phyloP scores from a whole-genome alignment of 495 filamentous ascomycete genomes.

The Neurospora cerealis region DNA sequence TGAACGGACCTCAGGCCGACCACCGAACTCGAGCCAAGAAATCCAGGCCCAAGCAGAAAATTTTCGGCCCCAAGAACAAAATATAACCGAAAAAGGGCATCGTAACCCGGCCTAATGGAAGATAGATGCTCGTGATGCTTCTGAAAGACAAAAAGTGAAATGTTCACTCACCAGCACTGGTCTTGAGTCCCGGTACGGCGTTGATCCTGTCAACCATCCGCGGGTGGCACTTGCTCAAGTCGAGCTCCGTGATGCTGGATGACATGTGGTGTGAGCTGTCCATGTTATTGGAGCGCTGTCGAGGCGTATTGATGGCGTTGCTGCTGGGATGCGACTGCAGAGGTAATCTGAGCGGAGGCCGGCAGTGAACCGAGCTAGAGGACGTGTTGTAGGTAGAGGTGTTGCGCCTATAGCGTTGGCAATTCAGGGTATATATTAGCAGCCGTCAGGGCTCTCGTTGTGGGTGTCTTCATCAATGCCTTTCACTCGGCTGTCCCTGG shows the following conservation, averaged over 20 bases:
- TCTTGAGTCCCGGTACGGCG: constrained; percentile 38
- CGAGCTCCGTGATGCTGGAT: constrained; percentile 30
- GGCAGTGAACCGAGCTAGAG: constrained; percentile 9
- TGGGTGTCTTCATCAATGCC: constrained; percentile 1
- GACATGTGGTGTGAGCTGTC: constrained; percentile 19
- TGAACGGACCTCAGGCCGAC: not conserved
- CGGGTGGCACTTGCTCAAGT: constrained; percentile 33
- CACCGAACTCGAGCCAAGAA: not conserved
- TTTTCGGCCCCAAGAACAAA: not conserved
- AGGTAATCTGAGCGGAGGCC: constrained; percentile 4
- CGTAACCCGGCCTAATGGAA: not conserved
- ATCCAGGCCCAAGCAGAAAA: not conserved
- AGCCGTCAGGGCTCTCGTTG: not conserved
- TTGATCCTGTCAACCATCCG: constrained; percentile 37
- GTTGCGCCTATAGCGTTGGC: not conserved
- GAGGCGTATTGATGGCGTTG: not conserved
- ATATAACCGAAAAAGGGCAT: not conserved
- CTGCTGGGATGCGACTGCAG: not conserved
- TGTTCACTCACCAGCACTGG: constrained; percentile 37
- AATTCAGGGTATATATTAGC: not conserved
- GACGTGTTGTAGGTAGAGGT: constrained; percentile 3
- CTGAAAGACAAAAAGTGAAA: not conserved
- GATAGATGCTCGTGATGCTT: not conserved
- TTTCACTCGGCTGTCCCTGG: constrained; percentile 3
- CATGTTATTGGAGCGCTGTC: constrained; percentile 22